Percentiles rank a stretch among this genome's conserved stretches.
Evolutionary conservation across 495 filamentous ascomycete species (phyloP).

Genomic region (Pseudotulostoma volvatum): DNA sequence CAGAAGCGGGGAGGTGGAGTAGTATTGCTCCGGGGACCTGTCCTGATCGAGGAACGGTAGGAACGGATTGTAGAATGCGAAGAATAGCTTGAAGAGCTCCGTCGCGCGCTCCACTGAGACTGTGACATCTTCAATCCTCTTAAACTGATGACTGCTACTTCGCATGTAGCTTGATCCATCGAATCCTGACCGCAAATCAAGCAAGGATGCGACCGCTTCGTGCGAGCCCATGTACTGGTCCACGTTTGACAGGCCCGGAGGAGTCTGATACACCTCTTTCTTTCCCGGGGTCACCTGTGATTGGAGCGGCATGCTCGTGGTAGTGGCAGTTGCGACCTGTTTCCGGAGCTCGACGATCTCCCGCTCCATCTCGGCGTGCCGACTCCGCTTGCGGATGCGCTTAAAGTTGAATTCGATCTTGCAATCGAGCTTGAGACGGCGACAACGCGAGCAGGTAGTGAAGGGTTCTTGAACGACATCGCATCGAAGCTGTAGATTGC

Average conservation of each 20-base stretch:
- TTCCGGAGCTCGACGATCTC: slow-evolving; percentile 46
- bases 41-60: slow-evolving; percentile 62
- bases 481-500: slow-evolving; percentile 51
- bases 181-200: slow-evolving; percentile 50
- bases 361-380: slow-evolving; percentile 80
- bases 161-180: slow-evolving; percentile 32
- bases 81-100: slow-evolving; percentile 68
- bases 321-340: slow-evolving; percentile 40
- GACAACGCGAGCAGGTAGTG: slow-evolving; percentile 65
- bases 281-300: slow-evolving; percentile 34
- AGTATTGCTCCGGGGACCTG: slow-evolving; percentile 59
- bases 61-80: slow-evolving; percentile 68
- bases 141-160: slow-evolving; percentile 28
- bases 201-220: slow-evolving; percentile 66
- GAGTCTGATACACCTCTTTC: slow-evolving; percentile 35
- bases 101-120: slow-evolving; percentile 54
- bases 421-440: slow-evolving; percentile 70
- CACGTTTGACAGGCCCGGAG: slow-evolving; percentile 27
- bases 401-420: slow-evolving; percentile 92
- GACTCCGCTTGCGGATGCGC: slow-evolving; percentile 75
- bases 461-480: slow-evolving; percentile 82
- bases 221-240: slow-evolving; percentile 64
- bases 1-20: slow-evolving; percentile 53
- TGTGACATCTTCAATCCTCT: slow-evolving; percentile 53
- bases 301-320: slow-evolving; percentile 28